Evolutionary conservation across 306 rosid genomes (phyloP).

Genomic region (Rosa persica): DNA sequence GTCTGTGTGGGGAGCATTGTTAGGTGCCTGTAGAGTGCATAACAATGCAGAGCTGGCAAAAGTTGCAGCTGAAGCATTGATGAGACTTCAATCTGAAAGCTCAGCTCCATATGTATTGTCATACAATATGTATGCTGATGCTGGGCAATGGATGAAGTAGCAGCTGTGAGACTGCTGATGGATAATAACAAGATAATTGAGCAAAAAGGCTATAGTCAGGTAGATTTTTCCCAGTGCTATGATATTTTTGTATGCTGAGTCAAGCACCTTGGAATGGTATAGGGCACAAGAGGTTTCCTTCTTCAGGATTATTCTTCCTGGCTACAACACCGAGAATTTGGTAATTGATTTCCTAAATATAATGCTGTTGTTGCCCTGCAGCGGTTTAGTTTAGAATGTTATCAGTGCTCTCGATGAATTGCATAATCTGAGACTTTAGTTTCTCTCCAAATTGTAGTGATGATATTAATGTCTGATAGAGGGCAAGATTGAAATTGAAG

Average conservation of each 20-base stretch:
- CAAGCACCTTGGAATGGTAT: not conserved
- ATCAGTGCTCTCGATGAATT: not conserved
- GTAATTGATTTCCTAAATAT: too few relatives aligned
- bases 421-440: too few relatives aligned
- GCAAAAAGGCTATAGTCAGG: not conserved
- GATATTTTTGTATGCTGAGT: not conserved
- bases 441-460: too few relatives aligned
- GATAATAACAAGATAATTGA: not conserved
- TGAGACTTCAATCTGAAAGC: not conserved
- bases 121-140: constrained; percentile 2
- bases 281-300: too few relatives aligned
- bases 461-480: too few relatives aligned
- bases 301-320: too few relatives aligned
- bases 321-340: too few relatives aligned
- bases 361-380: too few relatives aligned
- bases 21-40: not conserved
- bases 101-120: constrained; percentile 1
- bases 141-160: not conserved
- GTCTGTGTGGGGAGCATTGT: not conserved
- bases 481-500: too few relatives aligned
- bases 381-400: too few relatives aligned
- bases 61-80: constrained; percentile 4
- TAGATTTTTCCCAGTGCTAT: not conserved
- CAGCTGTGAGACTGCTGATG: not conserved
- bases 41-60: not conserved